These are phyloP conservation scores for Hypoxylon cercidicola DNA, from an alignment of 495 filamentous ascomycete genomes.

Conservation along the genomic window DNA sequence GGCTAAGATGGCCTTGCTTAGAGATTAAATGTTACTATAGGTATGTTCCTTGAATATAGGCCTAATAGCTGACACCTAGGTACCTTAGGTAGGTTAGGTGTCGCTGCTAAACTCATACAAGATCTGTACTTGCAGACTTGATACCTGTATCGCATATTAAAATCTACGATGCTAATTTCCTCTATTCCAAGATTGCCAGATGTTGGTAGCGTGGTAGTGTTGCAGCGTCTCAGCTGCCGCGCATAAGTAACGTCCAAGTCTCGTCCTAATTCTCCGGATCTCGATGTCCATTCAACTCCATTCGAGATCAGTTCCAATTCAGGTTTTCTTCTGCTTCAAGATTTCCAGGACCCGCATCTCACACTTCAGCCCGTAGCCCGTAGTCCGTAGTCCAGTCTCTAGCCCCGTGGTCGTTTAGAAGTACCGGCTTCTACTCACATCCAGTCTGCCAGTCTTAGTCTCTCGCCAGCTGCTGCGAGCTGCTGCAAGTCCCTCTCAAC, in stretches of 20 bases:
- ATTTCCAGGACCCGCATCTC: conserved; percentile 36
- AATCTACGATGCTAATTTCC: conserved; percentile 36
- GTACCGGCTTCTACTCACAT: conserved; percentile 24
- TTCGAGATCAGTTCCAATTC: conserved; percentile 32
- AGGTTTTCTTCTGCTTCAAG: conserved; percentile 36
- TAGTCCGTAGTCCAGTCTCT: too few relatives aligned
- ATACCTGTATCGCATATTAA: conserved; percentile 1
- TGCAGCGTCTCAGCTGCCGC: conserved; percentile 40
- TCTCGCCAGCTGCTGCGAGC: too few relatives aligned
- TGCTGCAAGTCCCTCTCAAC: background rate
- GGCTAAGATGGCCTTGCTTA: conserved; percentile 10
- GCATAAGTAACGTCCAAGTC: conserved; percentile 37
- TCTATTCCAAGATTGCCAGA: background rate
- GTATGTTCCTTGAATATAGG: too few relatives aligned
- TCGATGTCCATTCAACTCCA: conserved; percentile 32
- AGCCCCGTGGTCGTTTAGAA: too few relatives aligned
- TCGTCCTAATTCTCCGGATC: conserved; percentile 34
- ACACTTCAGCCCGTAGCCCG: conserved; percentile 20
- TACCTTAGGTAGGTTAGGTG: background rate
- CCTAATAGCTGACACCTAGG: background rate
- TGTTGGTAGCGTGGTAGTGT: conserved; percentile 19
- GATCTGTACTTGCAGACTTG: conserved; percentile 19
- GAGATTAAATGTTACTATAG: background rate
- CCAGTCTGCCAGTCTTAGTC: conserved; percentile 1
- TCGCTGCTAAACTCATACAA: conserved; percentile 32